Evolutionary conservation across 1,139 yeast species (phyloP), one percentile per base, ranked within the genome.

Genomic region (Blastobotrys persicus): DNA sequence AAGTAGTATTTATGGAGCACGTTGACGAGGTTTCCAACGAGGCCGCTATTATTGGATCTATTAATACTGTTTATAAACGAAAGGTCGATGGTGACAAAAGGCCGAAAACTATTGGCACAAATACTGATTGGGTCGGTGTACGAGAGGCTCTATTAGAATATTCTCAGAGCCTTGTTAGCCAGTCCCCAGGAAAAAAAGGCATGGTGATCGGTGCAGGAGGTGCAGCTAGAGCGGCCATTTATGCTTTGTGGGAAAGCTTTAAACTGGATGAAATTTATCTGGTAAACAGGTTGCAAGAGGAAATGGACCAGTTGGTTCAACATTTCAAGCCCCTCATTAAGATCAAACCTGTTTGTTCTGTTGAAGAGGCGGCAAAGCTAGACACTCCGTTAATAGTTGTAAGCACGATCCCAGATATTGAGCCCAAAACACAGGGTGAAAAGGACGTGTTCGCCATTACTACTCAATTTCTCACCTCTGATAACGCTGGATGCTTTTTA

Each of bases 151-250:
- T 37, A 3, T 7, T 37, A 12, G 41, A 19, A 9, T 23, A 37
- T 37, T 3, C 19, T 19, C 28, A 26, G 9, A 23, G 28, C 12
- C 12, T 37, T 4, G 28, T 17, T 7, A 3, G 5, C 4, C 5
- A 37, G 12, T 17, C 28, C 7, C 19, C 11, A 18, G 41, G 41
- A 7, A 37, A 37, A 14, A 17, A 23, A 19, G 41, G 41, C 7
- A 19, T 37, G 28, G 41, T 37, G 28, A 19, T 37, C 19, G 41
- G 41, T 3, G 41, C 41, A 9, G 41, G 41, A 5, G 41, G 41
- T 4, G 41, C 41, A 7, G 41, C 26, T 9, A 11, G 41, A 18
- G 41, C 41, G 11, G 41, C 41, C 19, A 37, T 37, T 6, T 37
- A 37, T 37, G 23, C 41, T 17, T 18, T 37, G 23, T 37, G 41